Conservation (phyloP, 1,284 basidiomycete genomes). For the Hemileia vastatrix region DNA sequence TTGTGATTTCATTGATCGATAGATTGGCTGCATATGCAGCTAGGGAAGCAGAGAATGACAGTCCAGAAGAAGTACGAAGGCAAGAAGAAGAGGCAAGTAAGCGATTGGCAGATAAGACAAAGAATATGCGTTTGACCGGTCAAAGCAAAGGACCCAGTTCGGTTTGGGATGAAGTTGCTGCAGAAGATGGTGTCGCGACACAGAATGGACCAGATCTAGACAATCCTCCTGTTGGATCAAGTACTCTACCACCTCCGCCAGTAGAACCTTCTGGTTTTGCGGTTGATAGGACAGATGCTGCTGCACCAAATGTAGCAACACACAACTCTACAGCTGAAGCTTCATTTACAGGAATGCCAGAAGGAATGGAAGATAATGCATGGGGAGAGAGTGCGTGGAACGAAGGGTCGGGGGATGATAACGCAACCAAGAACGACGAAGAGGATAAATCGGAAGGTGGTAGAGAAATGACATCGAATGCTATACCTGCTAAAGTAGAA, state of each 20-base stretch:
- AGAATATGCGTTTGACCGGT: too few species aligned
- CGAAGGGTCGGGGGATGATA: too few species aligned
- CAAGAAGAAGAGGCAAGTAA: constrained; percentile 81
- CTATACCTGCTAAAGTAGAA: too few species aligned
- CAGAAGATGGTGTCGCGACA: constrained; percentile 34
- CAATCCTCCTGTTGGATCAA: neutral
- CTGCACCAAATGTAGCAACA: constrained; percentile 27
- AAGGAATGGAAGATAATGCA: too few species aligned
- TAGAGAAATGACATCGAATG: too few species aligned
- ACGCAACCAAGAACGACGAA: too few species aligned
- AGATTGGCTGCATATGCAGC: constrained; percentile 86
- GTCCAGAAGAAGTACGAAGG: constrained; percentile 76
- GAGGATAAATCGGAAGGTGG: too few species aligned
- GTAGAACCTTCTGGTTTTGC: constrained; percentile 29
- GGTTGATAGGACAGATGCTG: constrained; percentile 38
- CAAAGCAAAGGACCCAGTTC: constrained; percentile 56
- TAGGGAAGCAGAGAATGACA: constrained; percentile 80
- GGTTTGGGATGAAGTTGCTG: constrained; percentile 46
- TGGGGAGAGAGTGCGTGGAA: too few species aligned
- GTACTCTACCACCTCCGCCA: too few species aligned
- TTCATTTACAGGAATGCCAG: too few species aligned
- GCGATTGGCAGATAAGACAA: constrained; percentile 74
- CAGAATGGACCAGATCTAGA: too few species aligned
- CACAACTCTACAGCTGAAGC: too few species aligned
- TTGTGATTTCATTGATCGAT: constrained; percentile 89